Evolutionary conservation across 345 rosid genomes (phyloP), one percentile per base, ranked within the genome.

Genomic region (Salix brachista): DNA sequence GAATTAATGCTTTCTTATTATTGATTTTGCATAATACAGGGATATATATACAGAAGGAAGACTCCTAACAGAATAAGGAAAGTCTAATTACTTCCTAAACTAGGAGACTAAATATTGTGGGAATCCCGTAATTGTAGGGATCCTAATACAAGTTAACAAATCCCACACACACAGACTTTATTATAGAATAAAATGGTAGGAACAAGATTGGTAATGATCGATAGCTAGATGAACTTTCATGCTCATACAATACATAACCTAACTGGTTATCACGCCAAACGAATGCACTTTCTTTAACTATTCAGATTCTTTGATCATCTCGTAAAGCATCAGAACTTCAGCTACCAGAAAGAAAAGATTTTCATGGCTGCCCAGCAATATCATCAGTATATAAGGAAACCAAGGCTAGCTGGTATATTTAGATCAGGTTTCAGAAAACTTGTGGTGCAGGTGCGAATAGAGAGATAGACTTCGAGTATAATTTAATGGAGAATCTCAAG

Each of bases 301-400:
- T 62, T 62, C 69, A 30, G 23, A 23, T 70, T n/a, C 17, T 60
- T 18, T 70, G 46, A 30, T 50, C 48, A 65, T 48, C 70, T 32
- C 48, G 65, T 52, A 65, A 77, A 77, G 80, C 75, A 77, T 44
- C 70, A 50, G 71, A 48, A 37, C 68, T 72, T 52, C 16, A 68
- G 68, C 73, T 67, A 41, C 14, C 8, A 34, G 69, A 67, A 77
- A 67, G 28, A 73, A 61, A 67, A 34, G 6, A 73, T 41, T 10
- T 1, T 30, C 18, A 73, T 73, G 52, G 30, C 61, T 10, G 37
- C 36, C 8, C 16, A 68, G 4, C 68, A 34, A 66, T 68, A 44
- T 25, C 28, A 67, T 18, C 39, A 21, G 32, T n/a, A 56, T n/a
- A 69, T 44, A 25, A 34, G 19, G 25, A 10, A 56, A 64, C 56